phyloP scores from a whole-genome alignment of 2,329 filamentous ascomycete genomes.

The Diplodia seriata region DNA sequence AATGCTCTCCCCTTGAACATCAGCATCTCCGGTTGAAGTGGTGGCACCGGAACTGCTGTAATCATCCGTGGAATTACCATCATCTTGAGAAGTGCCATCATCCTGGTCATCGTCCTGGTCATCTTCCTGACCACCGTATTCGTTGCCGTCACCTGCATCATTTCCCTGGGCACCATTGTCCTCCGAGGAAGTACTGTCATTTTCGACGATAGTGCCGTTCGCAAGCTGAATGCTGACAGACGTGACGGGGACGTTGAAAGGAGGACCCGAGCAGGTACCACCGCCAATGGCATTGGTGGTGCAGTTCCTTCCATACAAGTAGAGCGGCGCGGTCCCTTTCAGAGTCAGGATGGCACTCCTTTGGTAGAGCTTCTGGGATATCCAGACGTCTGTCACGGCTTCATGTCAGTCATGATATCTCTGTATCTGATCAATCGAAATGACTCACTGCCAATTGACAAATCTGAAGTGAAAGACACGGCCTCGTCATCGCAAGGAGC shows the following conservation, averaged over 20 bases:
- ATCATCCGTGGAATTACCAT: background rate
- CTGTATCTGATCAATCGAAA: background rate
- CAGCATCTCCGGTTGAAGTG: background rate
- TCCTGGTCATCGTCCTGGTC: no score
- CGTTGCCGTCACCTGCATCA: background rate
- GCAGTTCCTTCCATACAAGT: constrained; percentile 5
- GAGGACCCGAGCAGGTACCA: constrained; percentile 6
- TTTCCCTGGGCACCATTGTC: background rate
- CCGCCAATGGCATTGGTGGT: constrained; percentile 4
- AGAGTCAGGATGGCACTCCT: background rate
- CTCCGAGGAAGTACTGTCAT: background rate
- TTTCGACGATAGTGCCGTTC: background rate
- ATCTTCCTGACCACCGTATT: background rate
- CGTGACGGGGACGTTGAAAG: constrained; percentile 5
- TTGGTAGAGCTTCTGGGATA: constrained; percentile 10
- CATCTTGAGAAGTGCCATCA: no score
- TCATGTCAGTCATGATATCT: background rate
- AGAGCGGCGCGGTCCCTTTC: background rate
- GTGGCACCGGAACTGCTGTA: background rate
- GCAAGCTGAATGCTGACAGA: constrained; percentile 1
- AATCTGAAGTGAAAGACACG: constrained; percentile 9
- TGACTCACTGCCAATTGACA: constrained; percentile 4
- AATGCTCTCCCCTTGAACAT: background rate
- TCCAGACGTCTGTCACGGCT: background rate
- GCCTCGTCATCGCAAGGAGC: constrained; percentile 13